Evolutionary conservation across 345 rosid species (phyloP), one percentile per base, ranked within the genome.

Genomic region (Excoecaria agallocha): DNA sequence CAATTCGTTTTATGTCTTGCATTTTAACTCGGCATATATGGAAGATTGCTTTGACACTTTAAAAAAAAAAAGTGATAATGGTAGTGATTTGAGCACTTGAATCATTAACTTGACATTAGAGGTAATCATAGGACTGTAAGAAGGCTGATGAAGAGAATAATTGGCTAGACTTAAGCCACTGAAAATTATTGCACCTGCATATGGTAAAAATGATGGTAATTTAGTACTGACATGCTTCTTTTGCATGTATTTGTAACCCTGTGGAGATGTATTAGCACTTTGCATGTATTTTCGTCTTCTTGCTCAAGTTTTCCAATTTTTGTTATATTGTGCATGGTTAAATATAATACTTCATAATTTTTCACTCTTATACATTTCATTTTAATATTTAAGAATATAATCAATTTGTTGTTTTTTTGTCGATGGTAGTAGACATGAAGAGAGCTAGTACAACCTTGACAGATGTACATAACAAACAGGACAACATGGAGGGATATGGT

Each of bases 391-490:
- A 60, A 25, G 66, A 54, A 20, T 74, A 55, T 77, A 54, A 82
- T 19, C 5, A 22, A 43, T 59, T 39, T 22, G 51, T 73, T 46
- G 60, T 63, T 39, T 19, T 77, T 43, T 57, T 73, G 50, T 71
- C 68, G 55, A 46, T 72, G 76, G 88, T 68, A 72, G 72, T 63
- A 56, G 75, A 76, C 71, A 25, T 50, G 76, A 62, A 76, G 75
- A 81, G 57, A 45, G 60, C 70, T 71, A 74, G 80, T 55, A 63
- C 86, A 67, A 52, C 66, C 55, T 59, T 77, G 64, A 75, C 56
- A 59, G 66, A 60, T 73, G 50, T 30, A 10, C 72, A 62, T 74
- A 75, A 74, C 68, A 24, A 70, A 56, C 81, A 69, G 69, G 74
- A 76, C 41, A 71, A 77, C 57, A 49, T 45, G 51, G 68, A 73